A percentile compares a stretch with the other conserved stretches of the same genome.
These are phyloP conservation scores for Fomitopsis serialis DNA, from an alignment of 768 basidiomycete genomes.

Conservation along the genomic window DNA sequence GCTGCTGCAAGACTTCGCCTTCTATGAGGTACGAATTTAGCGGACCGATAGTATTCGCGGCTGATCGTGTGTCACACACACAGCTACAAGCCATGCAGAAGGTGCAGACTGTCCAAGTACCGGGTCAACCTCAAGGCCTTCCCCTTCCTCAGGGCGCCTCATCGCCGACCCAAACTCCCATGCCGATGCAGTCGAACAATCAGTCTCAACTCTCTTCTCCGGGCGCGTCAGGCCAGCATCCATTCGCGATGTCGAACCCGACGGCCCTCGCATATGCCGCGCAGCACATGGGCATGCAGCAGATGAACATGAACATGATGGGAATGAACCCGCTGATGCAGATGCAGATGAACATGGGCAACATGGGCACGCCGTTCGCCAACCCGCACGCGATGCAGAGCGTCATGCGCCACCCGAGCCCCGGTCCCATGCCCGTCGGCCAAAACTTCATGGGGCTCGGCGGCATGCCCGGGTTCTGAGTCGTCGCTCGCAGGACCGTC, in stretches of 20 bases:
- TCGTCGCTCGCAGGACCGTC: neutral
- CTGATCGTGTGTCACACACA: conserved; percentile 4
- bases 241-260: conserved; percentile 44
- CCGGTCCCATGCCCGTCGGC: conserved; percentile 38
- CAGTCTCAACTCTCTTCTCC: conserved; percentile 35
- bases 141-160: conserved; percentile 18
- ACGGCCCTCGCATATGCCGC: conserved; percentile 50
- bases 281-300: conserved; percentile 40
- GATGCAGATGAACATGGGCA: conserved; percentile 48
- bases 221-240: conserved; percentile 37
- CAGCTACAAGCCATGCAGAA: conserved; percentile 89
- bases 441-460: conserved; percentile 28
- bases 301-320: conserved; percentile 54
- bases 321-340: conserved; percentile 59
- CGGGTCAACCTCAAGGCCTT: conserved; percentile 17
- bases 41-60: neutral
- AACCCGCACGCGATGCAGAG: conserved; percentile 79
- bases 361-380: conserved; percentile 44
- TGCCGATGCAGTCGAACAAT: conserved; percentile 18
- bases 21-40: conserved; percentile 64
- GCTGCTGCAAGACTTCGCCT: conserved; percentile 88
- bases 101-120: conserved; percentile 31
- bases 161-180: conserved; percentile 24
- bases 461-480: conserved; percentile 25
- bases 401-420: conserved; percentile 79